Conservation (phyloP, 2,329 filamentous ascomycete species). For the Elsinoe ampelina region DNA sequence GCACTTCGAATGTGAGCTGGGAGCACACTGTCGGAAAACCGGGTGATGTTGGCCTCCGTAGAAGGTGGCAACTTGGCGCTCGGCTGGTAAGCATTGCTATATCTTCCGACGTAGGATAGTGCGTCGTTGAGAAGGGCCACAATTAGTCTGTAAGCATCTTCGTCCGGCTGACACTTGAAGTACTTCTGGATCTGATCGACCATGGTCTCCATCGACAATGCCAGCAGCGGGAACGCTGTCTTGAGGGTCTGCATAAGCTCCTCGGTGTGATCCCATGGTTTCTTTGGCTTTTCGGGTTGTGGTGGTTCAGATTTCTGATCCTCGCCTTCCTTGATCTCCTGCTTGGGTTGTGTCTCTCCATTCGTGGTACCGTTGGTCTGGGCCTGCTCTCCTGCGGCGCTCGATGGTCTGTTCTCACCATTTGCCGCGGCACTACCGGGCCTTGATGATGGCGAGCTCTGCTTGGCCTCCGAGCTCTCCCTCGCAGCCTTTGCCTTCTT, state of each 20-base stretch:
- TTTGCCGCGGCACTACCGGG: constrained; percentile 37
- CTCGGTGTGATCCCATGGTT: constrained; percentile 92
- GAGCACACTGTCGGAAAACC: constrained; percentile 92
- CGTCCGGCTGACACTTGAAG: constrained; percentile 97
- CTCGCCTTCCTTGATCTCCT: constrained; percentile 17
- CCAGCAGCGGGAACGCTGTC: constrained; percentile 90
- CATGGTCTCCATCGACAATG: constrained; percentile 98
- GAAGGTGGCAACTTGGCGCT: constrained; percentile 83
- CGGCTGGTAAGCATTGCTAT: constrained; percentile 75
- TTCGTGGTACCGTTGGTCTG: constrained; percentile 31
- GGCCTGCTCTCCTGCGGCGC: constrained; percentile 37
- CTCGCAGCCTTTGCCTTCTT: constrained; percentile 51
- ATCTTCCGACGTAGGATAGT: constrained; percentile 80
- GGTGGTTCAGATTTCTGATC: constrained; percentile 21
- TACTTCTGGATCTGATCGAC: constrained; percentile 98
- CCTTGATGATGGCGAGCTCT: constrained; percentile 29
- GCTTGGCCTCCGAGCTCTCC: constrained; percentile 37
- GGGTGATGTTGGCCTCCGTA: constrained; percentile 91
- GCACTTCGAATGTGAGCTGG: constrained; percentile 90
- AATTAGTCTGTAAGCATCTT: constrained; percentile 94
- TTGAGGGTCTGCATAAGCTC: constrained; percentile 93
- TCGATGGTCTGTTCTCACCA: constrained; percentile 22
- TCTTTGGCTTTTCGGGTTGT: constrained; percentile 49
- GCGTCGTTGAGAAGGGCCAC: constrained; percentile 96
- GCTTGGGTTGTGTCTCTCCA: constrained; percentile 26